A percentile compares a stretch with the other conserved stretches of the same genome.
phyloP scores from a whole-genome alignment of 2,329 filamentous ascomycete genomes.

The Lasiodiplodia hormozganensis region DNA sequence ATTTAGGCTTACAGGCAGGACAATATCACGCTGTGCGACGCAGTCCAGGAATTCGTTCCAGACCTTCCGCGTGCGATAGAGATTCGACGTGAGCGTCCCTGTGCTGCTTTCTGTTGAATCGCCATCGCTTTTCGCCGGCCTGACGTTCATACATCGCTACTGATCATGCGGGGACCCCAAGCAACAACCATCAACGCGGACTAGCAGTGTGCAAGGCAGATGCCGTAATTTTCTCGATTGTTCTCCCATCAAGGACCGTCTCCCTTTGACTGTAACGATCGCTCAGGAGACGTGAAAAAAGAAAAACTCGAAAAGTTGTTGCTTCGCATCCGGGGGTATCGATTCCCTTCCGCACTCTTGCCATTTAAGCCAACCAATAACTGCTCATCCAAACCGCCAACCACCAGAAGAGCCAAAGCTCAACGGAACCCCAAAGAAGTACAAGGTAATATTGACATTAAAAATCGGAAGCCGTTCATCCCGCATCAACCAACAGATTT shows the following conservation, averaged over 20 bases:
- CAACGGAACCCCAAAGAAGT: not conserved
- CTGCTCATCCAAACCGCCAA: not conserved
- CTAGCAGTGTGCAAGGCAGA: not conserved
- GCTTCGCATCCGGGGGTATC: conserved; percentile 25
- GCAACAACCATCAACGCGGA: not conserved
- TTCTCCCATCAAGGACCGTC: not conserved
- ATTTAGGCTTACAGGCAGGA: not conserved
- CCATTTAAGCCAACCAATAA: not conserved
- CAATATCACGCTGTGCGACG: conserved; percentile 2
- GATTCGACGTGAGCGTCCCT: not conserved
- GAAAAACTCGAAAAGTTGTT: not conserved
- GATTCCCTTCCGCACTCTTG: conserved; percentile 17
- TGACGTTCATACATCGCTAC: not conserved
- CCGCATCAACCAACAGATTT: not conserved
- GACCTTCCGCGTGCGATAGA: not conserved
- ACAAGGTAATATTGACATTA: conserved; percentile 1
- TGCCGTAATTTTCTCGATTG: not conserved
- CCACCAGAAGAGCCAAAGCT: not conserved
- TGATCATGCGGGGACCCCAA: not conserved
- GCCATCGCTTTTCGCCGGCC: not conserved
- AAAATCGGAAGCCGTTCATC: not conserved
- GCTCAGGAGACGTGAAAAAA: not conserved
- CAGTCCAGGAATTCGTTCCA: not conserved
- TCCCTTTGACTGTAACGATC: not conserved
- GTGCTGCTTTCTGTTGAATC: not conserved